Base-by-base conservation (phyloP, 2,329 filamentous ascomycete species). In the Diaporthe sp. region DNA sequence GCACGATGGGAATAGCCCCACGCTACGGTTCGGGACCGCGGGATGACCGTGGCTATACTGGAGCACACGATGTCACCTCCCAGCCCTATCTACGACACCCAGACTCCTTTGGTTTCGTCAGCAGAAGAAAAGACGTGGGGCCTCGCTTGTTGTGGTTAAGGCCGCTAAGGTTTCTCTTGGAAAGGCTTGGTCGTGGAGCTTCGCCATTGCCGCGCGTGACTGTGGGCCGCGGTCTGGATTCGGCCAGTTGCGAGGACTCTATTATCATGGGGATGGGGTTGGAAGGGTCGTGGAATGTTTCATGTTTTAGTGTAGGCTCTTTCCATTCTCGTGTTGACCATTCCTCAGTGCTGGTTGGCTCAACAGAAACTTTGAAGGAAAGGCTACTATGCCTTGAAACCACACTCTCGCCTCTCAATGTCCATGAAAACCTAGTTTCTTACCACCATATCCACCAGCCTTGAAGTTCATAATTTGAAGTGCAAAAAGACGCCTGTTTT, bases 131-230 rank as follows among this genome's bases (percentile, higher is more conserved):
- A 17, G 7, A 28, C 4, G 62, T 31, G 62, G 44, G 8, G 34
- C 22, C 37, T 17, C 28, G 62, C 31, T 51, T 31, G 28, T 34
- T 67, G 44, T n/a, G 28, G 25, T 28, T 31, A 17, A 51, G 62
- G 44, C 19, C 44, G 62, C 62, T 31, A 51, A 67, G 42, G 28
- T 37, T n/a, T 34, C 28, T 37, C 62, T 67, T 51, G 62, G 62
- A 67, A 67, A 67, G 62, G 62, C 62, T 67, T 67, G 44, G 44
- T 51, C 22, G 10, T 15, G 15, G 44, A 67, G 62, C 62, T 67
- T 51, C 28, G 44, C 61, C 44, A 25, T 51, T 46, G 44, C 61
- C 61, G 39, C 42, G 61, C 12, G 17, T 13, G 17, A n/a, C 28
- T 25, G 62, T 67, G 44, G 44, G 44, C 28, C 7, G 10, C 7